phyloP scores from a whole-genome alignment of 805 yeast species.

The Myxozyma sirexii region DNA sequence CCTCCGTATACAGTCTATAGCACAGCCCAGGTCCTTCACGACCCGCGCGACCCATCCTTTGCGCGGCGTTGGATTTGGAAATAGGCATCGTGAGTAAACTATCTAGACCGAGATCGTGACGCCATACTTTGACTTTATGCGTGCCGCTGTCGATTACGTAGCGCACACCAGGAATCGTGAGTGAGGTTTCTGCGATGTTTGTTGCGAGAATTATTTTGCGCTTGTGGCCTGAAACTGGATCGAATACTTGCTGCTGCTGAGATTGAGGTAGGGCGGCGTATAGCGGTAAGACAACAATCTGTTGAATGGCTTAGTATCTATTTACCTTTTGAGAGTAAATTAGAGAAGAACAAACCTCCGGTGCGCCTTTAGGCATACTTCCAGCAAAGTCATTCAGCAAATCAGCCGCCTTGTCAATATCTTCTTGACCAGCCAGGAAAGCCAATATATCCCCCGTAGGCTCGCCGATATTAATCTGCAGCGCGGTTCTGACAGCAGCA shows the following conservation, averaged over 20 bases:
- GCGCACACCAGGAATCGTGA: conserved; percentile 91
- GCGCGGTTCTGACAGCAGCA: conserved; percentile 67
- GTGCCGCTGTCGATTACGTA: conserved; percentile 93
- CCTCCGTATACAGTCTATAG: conserved; percentile 78
- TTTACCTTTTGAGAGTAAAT: no score
- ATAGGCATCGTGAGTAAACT: conserved; percentile 89
- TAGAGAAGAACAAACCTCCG: conserved; percentile 10
- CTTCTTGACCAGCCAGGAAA: conserved; percentile 96
- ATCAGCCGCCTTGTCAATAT: conserved; percentile 81
- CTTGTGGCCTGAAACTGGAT: conserved; percentile 60
- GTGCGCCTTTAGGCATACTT: conserved; percentile 24
- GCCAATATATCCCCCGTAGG: conserved; percentile 86
- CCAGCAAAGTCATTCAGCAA: conserved; percentile 47
- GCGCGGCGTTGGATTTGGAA: conserved; percentile 91
- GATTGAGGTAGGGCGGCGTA: conserved; percentile 92
- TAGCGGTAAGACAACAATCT: conserved; percentile 74
- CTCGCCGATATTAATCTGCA: conserved; percentile 79
- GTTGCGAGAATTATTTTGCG: conserved; percentile 91
- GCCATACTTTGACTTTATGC: conserved; percentile 92
- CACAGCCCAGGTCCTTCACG: conserved; percentile 94
- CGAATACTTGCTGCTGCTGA: conserved; percentile 80
- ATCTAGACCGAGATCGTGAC: conserved; percentile 79
- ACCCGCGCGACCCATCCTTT: conserved; percentile 99
- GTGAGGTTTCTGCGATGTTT: conserved; percentile 96
- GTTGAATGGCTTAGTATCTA: conserved; percentile 29